Evolutionary conservation across 495 filamentous ascomycete genomes (phyloP).

Genomic region (Xylaria bambusicola): DNA sequence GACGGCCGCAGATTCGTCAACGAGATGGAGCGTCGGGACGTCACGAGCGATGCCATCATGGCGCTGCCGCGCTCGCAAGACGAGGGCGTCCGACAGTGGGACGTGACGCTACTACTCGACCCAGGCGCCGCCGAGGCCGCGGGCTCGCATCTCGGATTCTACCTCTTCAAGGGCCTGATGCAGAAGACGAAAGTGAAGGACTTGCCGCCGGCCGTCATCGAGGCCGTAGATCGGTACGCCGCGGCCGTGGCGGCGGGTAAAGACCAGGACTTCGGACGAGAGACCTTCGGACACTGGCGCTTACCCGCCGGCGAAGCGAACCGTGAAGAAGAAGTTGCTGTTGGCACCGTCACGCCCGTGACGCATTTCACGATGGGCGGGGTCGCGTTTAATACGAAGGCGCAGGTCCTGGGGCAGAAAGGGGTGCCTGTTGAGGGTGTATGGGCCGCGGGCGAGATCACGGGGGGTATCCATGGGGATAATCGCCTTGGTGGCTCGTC

Average conservation of each 20-base stretch:
- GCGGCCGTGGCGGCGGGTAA: constrained; percentile 35
- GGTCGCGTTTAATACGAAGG: constrained; percentile 46
- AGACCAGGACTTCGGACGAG: constrained; percentile 46
- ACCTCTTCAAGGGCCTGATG: constrained; percentile 59
- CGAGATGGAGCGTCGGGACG: constrained; percentile 57
- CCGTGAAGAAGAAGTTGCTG: constrained; percentile 51
- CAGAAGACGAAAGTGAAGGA: constrained; percentile 52
- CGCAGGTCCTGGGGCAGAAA: constrained; percentile 40
- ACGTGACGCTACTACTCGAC: constrained; percentile 57
- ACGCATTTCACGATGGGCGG: constrained; percentile 65
- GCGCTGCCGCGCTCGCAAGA: constrained; percentile 25
- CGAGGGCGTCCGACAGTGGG: constrained; percentile 47
- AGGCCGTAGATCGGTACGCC: constrained; percentile 51
- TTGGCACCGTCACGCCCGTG: constrained; percentile 60
- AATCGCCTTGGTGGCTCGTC: constrained; percentile 56
- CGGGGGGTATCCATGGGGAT: constrained; percentile 57
- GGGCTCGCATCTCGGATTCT: constrained; percentile 58
- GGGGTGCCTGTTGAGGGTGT: constrained; percentile 44
- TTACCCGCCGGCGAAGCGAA: constrained; percentile 39
- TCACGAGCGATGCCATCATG: constrained; percentile 52
- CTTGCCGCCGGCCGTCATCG: constrained; percentile 40
- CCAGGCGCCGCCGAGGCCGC: constrained; percentile 54
- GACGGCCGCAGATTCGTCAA: constrained; percentile 56
- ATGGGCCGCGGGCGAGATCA: constrained; percentile 58
- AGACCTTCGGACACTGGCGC: constrained; percentile 57